phyloP scores from a whole-genome alignment of 2,329 filamentous ascomycete species.

The Phaeoacremonium minimum region DNA sequence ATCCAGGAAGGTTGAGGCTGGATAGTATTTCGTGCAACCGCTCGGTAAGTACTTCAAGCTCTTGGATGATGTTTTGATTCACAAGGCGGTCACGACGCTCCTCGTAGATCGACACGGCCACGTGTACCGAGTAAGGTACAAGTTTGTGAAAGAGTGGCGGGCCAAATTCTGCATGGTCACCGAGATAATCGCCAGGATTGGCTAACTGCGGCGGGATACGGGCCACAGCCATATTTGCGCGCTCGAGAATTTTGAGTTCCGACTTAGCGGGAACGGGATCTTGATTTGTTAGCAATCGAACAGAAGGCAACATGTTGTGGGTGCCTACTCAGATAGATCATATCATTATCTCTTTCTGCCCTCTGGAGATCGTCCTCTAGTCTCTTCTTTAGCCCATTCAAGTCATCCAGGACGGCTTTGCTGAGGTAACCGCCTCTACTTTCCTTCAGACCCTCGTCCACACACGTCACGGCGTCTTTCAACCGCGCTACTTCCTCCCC shows the following conservation, averaged over 20 bases:
- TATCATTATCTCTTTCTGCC: constrained; percentile 92
- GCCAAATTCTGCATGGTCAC: constrained; percentile 76
- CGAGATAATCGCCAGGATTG: constrained; percentile 74
- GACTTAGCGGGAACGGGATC: constrained; percentile 81
- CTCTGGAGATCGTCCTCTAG: constrained; percentile 85
- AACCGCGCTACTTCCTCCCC: constrained; percentile 91
- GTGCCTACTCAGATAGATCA: constrained; percentile 76
- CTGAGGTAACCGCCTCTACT: constrained; percentile 69
- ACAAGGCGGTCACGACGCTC: constrained; percentile 87
- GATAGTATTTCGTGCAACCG: constrained; percentile 75
- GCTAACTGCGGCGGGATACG: constrained; percentile 78
- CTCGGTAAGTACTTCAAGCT: constrained; percentile 76
- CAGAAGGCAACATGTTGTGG: not conserved
- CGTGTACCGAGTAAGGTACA: constrained; percentile 91
- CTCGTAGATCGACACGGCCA: constrained; percentile 92
- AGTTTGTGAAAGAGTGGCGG: constrained; percentile 83
- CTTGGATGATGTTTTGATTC: constrained; percentile 80
- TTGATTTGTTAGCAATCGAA: constrained; percentile 26
- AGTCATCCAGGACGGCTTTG: constrained; percentile 74
- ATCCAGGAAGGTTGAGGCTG: constrained; percentile 84
- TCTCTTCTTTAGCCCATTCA: constrained; percentile 76
- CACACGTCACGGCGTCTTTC: constrained; percentile 75
- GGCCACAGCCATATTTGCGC: constrained; percentile 82
- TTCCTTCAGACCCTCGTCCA: constrained; percentile 83
- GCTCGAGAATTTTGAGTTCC: constrained; percentile 78